phyloP scores from a whole-genome alignment of 805 yeast genomes.

The Kuraishia borneana region DNA sequence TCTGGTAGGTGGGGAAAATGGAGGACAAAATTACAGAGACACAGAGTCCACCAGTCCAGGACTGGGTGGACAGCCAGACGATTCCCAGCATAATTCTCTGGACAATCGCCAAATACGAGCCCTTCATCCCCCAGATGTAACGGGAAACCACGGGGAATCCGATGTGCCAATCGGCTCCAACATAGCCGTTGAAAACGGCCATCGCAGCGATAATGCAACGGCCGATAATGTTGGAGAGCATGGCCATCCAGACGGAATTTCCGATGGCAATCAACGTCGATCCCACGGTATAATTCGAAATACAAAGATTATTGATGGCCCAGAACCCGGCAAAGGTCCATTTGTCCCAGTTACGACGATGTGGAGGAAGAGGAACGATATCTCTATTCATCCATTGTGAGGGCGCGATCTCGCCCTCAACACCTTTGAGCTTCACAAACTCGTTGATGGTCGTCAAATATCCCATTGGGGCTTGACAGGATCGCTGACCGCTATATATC shows the following conservation, averaged over 20 bases:
- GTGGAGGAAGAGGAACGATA: conserved; percentile 31
- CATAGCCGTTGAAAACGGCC: conserved; percentile 34
- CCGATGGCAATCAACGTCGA: conserved; percentile 33
- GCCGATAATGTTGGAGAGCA: conserved; percentile 34
- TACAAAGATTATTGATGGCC: conserved; percentile 20
- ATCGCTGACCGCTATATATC: no score
- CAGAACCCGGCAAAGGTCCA: conserved; percentile 30
- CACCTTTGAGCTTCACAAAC: neutral
- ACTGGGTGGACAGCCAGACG: conserved; percentile 35
- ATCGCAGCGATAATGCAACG: conserved; percentile 30
- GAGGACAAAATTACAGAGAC: conserved; percentile 25
- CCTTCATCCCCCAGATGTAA: conserved; percentile 33
- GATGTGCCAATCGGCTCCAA: conserved; percentile 38
- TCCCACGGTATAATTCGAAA: conserved; percentile 26
- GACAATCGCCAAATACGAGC: conserved; percentile 29
- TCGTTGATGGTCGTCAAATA: no score
- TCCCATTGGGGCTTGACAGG: no score
- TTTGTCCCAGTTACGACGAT: conserved; percentile 33
- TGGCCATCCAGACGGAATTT: conserved; percentile 30
- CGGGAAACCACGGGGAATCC: conserved; percentile 36
- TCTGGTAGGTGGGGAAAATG: conserved; percentile 24
- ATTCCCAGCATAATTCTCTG: conserved; percentile 31
- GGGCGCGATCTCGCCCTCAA: neutral
- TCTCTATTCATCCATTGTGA: conserved; percentile 12
- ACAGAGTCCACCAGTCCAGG: conserved; percentile 35